Base-by-base conservation (phyloP, 768 basidiomycete genomes). In the Auricularia auricula-judae region DNA sequence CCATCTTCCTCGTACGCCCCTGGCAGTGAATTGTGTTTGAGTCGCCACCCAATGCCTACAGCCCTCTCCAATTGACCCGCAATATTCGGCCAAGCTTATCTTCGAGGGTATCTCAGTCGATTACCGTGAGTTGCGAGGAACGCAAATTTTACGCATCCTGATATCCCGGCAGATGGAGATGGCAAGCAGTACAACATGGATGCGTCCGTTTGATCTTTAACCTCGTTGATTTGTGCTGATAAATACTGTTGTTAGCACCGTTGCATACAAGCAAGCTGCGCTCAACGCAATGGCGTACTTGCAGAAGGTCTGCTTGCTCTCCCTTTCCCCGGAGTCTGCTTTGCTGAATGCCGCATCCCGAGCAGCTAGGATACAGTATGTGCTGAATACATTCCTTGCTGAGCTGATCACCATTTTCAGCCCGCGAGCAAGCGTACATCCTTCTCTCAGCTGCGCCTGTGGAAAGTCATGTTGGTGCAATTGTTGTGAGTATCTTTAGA, bases 131-230 rank as follows among this genome's bases (percentile, higher is more conserved):
- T 44, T 60, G 29, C 8, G 56, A 29, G 36, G 8, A 16, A 34
- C 14, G 14, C 29, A 29, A 29, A 56, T 33, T 3, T 51, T 42
- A 4, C 43, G 43, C 11, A 3, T 44, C 44, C 8, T 39, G 23
- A 43, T 23, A 4, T 18, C n/a, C 12, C 36, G 44, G 4, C 63
- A 87, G 86, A 88, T 61, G 88, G 88, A 1, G 82, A 86, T 68
- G 87, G 88, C 11, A 85, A 81, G 66, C 88, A 89, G 72, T 87
- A 88, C 73, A 79, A 84, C 70, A 90, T 90, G 88, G 86, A 88
- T 68, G 84, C 87, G 81, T 88, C 72, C 69, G 82, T 68, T 3
- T 65, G 36, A 35, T 7, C 34, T 66, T 34, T 39, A 3, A 23
- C n/a, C 43, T 3, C 36, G 53, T 34, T 34, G 65, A 2, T 54